phyloP scores from a whole-genome alignment of 805 yeast species.

The Isabelozyma heimii region DNA sequence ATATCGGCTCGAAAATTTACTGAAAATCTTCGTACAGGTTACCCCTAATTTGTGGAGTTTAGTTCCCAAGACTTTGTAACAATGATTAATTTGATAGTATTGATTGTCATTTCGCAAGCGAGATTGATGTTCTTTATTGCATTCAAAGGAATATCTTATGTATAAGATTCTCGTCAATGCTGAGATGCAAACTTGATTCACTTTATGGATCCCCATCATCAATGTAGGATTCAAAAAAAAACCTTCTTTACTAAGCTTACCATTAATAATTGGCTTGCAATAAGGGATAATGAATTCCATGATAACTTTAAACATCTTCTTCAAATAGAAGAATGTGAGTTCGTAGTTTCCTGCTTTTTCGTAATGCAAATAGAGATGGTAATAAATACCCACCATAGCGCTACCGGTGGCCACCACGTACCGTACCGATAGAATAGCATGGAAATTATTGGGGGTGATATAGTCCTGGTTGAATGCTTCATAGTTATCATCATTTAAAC shows the following conservation, averaged over 20 bases:
- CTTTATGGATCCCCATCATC: constrained; percentile 36
- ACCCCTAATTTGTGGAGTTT: constrained; percentile 1
- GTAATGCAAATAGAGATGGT: constrained; percentile 38
- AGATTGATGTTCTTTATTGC: constrained; percentile 7
- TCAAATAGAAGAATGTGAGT: constrained; percentile 30
- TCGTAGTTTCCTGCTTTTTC: constrained; percentile 23
- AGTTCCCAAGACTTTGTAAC: not conserved
- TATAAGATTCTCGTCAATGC: constrained; percentile 10
- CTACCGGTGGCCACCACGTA: not conserved
- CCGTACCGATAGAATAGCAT: constrained; percentile 5
- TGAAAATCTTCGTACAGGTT: constrained; percentile 15
- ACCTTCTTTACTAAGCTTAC: constrained; percentile 29
- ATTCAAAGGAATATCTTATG: constrained; percentile 5
- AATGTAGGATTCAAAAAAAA: constrained; percentile 29
- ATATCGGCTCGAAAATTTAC: constrained; percentile 49
- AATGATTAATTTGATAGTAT: constrained; percentile 1
- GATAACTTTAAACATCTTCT: constrained; percentile 17
- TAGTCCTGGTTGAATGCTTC: constrained; percentile 5
- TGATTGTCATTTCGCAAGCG: constrained; percentile 1
- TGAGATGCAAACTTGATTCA: constrained; percentile 23
- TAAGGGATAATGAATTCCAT: constrained; percentile 18
- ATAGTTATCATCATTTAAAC: constrained; percentile 6
- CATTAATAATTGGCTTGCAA: constrained; percentile 21
- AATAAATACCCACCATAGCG: constrained; percentile 11
- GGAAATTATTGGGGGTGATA: constrained; percentile 4